Base-by-base conservation (phyloP, 768 basidiomycete species). In the Multifurca ochricompacta region DNA sequence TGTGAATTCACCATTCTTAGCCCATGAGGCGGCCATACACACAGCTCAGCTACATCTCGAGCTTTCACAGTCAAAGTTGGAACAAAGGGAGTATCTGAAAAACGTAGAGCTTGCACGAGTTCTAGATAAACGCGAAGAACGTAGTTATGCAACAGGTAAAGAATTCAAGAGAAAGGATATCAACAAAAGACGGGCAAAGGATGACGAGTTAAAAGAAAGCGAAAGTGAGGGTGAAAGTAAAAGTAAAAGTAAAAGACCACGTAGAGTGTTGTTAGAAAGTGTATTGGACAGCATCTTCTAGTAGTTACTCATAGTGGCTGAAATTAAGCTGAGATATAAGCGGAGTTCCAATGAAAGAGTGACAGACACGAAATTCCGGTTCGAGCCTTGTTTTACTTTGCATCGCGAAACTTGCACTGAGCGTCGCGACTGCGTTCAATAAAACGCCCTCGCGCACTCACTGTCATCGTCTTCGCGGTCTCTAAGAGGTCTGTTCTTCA, bases 21-120 rank as follows among this genome's bases (percentile, higher is more conserved):
- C 94, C 27, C 89, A 98, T 62, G 96, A 97, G 70, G 83, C 90
- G 8, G 93, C 92, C 16, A 74, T 90, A 16, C 91, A 93, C 64
- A 71, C 84, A 5, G 89, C 93, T 6, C 87, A 87, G 65, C 72
- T 99, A n/a, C 91, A 95, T 4, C 82, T 89, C 32, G 93, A 97
- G 65, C 77, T 99, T 23, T 79, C 90, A 0, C 87, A 93, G 63
- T 95, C 92, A 21, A 81, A 77, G 64, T 72, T 79, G 28, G 96
- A 98, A 69, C 94, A 99, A 66, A 81, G 82, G 41, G 90, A 94
- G 34, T 98, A 99, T 69, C 78, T 98, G 49, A 82, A 79, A 67
- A 94, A 96, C 57, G 96, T 99, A 27, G 95, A 97, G 65, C 79
- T 93, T 16, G 94, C 93, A 2, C 81, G 85, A 10, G 82, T 94